These are phyloP conservation scores for Ceratocystiopsis minuta DNA, from an alignment of 2,329 filamentous ascomycete species.

Conservation along the genomic window DNA sequence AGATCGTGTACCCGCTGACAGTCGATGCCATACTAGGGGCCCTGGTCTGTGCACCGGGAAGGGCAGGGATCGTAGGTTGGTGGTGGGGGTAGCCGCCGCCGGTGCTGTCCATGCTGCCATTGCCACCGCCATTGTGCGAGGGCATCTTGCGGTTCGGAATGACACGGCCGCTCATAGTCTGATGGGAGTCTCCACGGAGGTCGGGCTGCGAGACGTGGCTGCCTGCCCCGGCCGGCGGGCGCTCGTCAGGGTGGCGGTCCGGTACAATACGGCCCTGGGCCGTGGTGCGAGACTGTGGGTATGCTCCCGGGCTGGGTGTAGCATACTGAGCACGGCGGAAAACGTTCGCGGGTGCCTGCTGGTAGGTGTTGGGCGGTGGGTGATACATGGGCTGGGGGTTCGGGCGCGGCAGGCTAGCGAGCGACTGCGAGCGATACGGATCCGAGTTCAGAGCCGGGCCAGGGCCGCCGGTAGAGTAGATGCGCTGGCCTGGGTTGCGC, in stretches of 20 bases:
- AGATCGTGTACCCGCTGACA: conserved; percentile 18
- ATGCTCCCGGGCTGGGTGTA: background rate
- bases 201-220: conserved; percentile 46
- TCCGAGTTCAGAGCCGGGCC: conserved; percentile 65
- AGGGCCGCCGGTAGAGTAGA: conserved; percentile 43
- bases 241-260: conserved; percentile 66
- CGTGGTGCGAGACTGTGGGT: conserved; percentile 52
- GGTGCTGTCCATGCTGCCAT: conserved; percentile 12
- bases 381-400: conserved; percentile 47
- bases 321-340: conserved; percentile 64
- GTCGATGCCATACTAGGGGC: conserved; percentile 21
- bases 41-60: conserved; percentile 31
- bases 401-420: conserved; percentile 52
- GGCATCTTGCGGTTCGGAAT: conserved; percentile 57
- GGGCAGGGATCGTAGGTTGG: too few species aligned
- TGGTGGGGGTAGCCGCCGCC: too few species aligned
- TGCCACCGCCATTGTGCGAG: conserved; percentile 10
- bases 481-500: conserved; percentile 34
- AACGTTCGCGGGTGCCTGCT: conserved; percentile 49
- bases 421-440: conserved; percentile 78
- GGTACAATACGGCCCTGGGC: conserved; percentile 83
- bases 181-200: conserved; percentile 53
- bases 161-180: conserved; percentile 83
- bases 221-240: conserved; percentile 90
- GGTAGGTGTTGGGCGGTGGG: conserved; percentile 41